Percentiles rank a stretch among this genome's conserved stretches.
Conservation (phyloP, 148 eudicot species). For the Pouteria glomerata region DNA sequence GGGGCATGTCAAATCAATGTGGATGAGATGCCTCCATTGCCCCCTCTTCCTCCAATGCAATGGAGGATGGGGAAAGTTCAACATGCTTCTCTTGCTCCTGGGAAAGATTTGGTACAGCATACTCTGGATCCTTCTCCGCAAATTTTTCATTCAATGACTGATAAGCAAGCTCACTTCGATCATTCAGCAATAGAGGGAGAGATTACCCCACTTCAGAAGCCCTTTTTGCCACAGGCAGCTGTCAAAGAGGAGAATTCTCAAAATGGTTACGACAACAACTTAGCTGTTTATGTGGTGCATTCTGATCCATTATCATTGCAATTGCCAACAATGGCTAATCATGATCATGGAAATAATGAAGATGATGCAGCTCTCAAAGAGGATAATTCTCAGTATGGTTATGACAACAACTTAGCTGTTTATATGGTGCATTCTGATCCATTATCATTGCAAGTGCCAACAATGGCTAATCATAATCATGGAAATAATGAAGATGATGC, state of each 20-base stretch:
- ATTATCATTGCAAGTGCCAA: slow-evolving; percentile 14
- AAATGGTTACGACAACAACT: slow-evolving; percentile 15
- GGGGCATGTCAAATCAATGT: slow-evolving; percentile 35
- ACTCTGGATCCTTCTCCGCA: slow-evolving; percentile 22
- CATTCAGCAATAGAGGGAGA: slow-evolving; percentile 5
- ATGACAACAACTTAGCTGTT: slow-evolving; percentile 11
- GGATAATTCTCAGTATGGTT: too few species aligned
- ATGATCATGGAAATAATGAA: slow-evolving; percentile 20
- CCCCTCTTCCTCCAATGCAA: slow-evolving; percentile 97
- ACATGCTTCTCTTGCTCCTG: slow-evolving; percentile 34
- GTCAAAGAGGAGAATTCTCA: slow-evolving; percentile 16
- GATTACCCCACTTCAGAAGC: slow-evolving; percentile 17
- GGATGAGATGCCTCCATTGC: slow-evolving; percentile 75
- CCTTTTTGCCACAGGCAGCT: slow-evolving; percentile 14
- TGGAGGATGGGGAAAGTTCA: slow-evolving; percentile 78
- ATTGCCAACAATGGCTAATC: slow-evolving; percentile 9
- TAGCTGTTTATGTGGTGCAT: slow-evolving; percentile 15
- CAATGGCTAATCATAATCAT: slow-evolving; percentile 11
- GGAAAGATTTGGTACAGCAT: slow-evolving; percentile 20
- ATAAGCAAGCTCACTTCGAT: slow-evolving; percentile 12
- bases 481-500: too few species aligned
- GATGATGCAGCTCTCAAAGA: too few species aligned
- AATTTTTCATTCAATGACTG: slow-evolving; percentile 16
- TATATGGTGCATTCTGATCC: slow-evolving; percentile 20
- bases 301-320: slow-evolving; percentile 17